Evolutionary conservation across 2,329 filamentous ascomycete species (phyloP).

Genomic region (Alternaria sp.): DNA sequence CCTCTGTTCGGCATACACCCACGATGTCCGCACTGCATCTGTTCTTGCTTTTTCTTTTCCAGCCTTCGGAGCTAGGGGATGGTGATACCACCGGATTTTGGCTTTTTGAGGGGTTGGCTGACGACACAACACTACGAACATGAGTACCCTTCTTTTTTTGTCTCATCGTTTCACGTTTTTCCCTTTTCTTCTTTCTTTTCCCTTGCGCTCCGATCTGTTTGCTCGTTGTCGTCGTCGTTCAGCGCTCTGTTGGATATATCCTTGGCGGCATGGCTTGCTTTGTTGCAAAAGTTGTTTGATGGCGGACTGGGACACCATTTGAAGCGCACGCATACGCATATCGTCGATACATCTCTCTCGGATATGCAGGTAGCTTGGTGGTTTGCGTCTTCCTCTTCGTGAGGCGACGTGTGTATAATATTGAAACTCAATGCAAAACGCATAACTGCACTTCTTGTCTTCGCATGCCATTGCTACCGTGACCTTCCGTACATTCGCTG

Average conservation of each 20-base stretch:
- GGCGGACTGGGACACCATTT: not conserved
- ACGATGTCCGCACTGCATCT: slow-evolving; percentile 31
- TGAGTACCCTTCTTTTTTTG: slow-evolving; percentile 17
- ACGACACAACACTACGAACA: slow-evolving; percentile 27
- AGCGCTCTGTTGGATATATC: slow-evolving; percentile 1
- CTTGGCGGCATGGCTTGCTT: slow-evolving; percentile 1
- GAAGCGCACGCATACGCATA: not conserved
- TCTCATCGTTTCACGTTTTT: slow-evolving; percentile 9
- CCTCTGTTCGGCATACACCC: slow-evolving; percentile 20
- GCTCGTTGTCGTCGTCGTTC: not conserved
- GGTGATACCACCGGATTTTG: slow-evolving; percentile 20
- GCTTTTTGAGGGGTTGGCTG: slow-evolving; percentile 11
- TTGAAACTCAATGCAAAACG: not conserved
- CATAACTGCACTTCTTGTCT: not conserved
- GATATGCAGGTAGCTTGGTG: not conserved
- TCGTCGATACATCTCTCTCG: not conserved
- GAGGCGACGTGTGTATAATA: not conserved
- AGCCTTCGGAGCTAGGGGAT: slow-evolving; percentile 6
- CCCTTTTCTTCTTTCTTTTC: not conserved
- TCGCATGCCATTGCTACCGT: not conserved
- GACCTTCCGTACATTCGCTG: not conserved
- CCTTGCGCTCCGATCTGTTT: not conserved
- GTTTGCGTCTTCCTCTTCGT: not conserved
- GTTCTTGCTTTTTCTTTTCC: not conserved
- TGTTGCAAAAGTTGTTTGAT: slow-evolving; percentile 2